Evolutionary conservation across 2,329 filamentous ascomycete genomes (phyloP).

Genomic region (Aspergillus brunneoviolaceus): DNA sequence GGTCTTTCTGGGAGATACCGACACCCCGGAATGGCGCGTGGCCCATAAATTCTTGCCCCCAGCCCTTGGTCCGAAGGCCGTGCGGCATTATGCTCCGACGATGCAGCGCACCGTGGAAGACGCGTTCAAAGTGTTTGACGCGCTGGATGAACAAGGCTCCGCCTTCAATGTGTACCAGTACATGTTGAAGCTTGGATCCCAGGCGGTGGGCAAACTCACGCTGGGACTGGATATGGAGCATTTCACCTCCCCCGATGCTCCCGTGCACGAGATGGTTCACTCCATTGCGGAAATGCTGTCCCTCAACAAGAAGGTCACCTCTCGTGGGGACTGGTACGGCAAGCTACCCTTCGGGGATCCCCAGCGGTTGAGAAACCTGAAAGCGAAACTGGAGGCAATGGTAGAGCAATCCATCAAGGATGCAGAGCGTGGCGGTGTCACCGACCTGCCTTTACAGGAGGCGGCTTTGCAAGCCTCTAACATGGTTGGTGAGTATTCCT

Average conservation of each 20-base stretch:
- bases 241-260: conserved; percentile 46
- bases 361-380: conserved; percentile 35
- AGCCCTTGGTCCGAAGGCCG: conserved; percentile 58
- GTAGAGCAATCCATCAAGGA: conserved; percentile 24
- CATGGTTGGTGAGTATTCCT: conserved; percentile 40
- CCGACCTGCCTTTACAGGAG: conserved; percentile 38
- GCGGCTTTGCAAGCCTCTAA: conserved; percentile 44
- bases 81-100: conserved; percentile 59
- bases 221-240: conserved; percentile 49
- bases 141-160: conserved; percentile 48
- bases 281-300: conserved; percentile 52
- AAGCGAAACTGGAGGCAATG: conserved; percentile 20
- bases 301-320: conserved; percentile 60
- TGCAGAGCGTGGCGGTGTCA: conserved; percentile 22
- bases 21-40: conserved; percentile 36
- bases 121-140: conserved; percentile 50
- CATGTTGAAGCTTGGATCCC: conserved; percentile 50
- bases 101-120: conserved; percentile 58
- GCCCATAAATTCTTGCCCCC: conserved; percentile 64
- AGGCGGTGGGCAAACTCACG: conserved; percentile 46
- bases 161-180: conserved; percentile 52
- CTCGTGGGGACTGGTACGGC: conserved; percentile 57
- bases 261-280: conserved; percentile 53
- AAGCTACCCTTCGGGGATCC: conserved; percentile 60
- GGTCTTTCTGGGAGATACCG: conserved; percentile 36